Base-by-base conservation (phyloP, 768 basidiomycete species). In the Lepiota brunneoincarnata region DNA sequence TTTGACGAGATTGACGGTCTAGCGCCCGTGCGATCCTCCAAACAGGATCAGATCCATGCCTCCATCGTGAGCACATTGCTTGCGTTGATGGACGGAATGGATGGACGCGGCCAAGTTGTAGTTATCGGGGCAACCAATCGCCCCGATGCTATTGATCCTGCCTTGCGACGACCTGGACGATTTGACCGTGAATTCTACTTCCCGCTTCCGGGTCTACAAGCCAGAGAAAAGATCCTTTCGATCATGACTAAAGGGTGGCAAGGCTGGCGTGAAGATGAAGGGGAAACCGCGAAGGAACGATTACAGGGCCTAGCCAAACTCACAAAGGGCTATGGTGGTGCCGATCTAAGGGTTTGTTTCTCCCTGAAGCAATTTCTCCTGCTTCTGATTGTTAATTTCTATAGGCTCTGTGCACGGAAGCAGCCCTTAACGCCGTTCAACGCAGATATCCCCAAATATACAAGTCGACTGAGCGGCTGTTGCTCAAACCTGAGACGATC, bases 1-100 rank as follows among this genome's bases (percentile, higher is more conserved):
- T 98, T 99, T 67, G 97, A 99, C 66, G 97, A 99, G 72, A 98
- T 99, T 61, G 97, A 99, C 65, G 97, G 96, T 59, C 83, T 99
- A 17, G 97, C 97, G 11, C 97, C 97, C 1, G 96, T 98, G 2
- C 87, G 97, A 42, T 96, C 93, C n/a, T 91, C 92, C 15, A 98
- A 98, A 64, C 97, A 98, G 63, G 97, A 98, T 67, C 96, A 99
- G 70, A 98, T 98, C 51, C 97, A 98, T 66, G 97, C 97, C 1
- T 94, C 91, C 24, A 94, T 99, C 59, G 97, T 99, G 6, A 93
- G 91, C 47, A 98, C 97, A 0, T 78, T 98, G 7, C 77, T 99
- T 2, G 96, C 97, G 2, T 78, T 98, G 40, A 98, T 98, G 97
- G 97, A 98, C 67, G 97, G 96, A 40, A 98, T 98, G 96, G 97